phyloP scores from a whole-genome alignment of 2,329 filamentous ascomycete species.

The Penicillium hordei region DNA sequence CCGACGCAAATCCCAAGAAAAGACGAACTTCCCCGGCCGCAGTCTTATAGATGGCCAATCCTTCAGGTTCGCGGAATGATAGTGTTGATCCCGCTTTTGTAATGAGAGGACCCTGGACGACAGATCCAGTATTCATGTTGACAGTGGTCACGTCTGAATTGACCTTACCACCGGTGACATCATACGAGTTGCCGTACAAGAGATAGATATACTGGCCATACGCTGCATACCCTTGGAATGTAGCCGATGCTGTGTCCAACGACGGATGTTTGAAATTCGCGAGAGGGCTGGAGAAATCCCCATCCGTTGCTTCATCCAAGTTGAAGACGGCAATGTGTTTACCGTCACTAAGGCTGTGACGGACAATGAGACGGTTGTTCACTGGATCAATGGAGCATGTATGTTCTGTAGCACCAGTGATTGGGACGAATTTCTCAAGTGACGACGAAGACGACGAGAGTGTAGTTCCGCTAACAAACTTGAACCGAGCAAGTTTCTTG shows the following conservation, averaged over 20 bases:
- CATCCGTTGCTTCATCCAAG: constrained; percentile 13
- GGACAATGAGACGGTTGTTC: constrained; percentile 18
- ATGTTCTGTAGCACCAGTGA: constrained; percentile 15
- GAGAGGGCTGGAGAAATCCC: constrained; percentile 20
- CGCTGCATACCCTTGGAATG: constrained; percentile 20
- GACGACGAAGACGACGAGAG: constrained; percentile 4
- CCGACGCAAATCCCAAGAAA: constrained; percentile 27
- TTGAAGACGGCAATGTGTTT: constrained; percentile 22
- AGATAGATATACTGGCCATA: constrained; percentile 22
- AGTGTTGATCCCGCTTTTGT: constrained; percentile 24
- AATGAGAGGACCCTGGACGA: constrained; percentile 21
- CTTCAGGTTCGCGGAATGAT: constrained; percentile 23
- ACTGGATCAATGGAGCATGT: constrained; percentile 22
- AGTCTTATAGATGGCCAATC: constrained; percentile 24
- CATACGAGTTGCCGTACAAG: constrained; percentile 19
- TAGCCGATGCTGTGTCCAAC: constrained; percentile 7
- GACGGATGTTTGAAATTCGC: constrained; percentile 17
- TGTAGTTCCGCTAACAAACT: constrained; percentile 21
- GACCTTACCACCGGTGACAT: constrained; percentile 9
- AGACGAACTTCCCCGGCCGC: constrained; percentile 19
- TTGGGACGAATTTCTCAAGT: constrained; percentile 11
- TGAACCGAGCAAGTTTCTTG: constrained; percentile 21
- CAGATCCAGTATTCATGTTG: constrained; percentile 22
- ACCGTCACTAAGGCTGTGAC: constrained; percentile 13
- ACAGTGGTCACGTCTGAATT: constrained; percentile 21